Evolutionary conservation across 2,329 filamentous ascomycete genomes (phyloP).

Genomic region (Lachnellula suecica): DNA sequence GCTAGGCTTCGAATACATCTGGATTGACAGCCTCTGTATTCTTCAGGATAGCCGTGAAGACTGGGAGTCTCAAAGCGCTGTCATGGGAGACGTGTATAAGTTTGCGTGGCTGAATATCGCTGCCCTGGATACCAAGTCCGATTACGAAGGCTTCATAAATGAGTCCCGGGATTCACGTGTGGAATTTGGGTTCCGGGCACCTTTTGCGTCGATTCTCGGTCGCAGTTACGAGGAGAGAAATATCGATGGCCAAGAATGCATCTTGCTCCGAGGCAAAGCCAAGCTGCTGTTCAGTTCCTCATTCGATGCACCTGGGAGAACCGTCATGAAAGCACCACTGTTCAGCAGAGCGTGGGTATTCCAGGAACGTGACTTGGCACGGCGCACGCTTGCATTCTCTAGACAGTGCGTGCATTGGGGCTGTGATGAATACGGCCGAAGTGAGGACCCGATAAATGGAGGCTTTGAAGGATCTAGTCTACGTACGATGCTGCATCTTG

Average conservation of each 20-base stretch:
- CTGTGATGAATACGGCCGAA: neutral
- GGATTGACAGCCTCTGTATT: constrained; percentile 11
- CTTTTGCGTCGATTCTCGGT: neutral
- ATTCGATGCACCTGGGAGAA: neutral
- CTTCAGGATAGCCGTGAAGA: constrained; percentile 7
- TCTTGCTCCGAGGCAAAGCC: neutral
- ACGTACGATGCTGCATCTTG: neutral
- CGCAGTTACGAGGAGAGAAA: neutral
- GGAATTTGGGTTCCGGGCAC: neutral
- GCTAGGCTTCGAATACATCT: constrained; percentile 1
- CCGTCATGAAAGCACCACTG: neutral
- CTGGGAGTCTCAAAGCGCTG: neutral
- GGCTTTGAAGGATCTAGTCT: neutral
- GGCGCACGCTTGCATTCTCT: neutral
- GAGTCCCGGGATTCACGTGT: neutral
- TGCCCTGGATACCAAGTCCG: neutral
- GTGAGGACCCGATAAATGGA: neutral
- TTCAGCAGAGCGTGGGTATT: neutral
- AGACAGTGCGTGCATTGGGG: neutral
- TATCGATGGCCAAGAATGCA: neutral
- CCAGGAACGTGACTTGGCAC: neutral
- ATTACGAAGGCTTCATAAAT: neutral
- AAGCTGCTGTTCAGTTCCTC: neutral
- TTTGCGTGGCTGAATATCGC: neutral
- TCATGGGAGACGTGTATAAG: neutral